Conservation (phyloP, 805 yeast genomes). For the Candida tammaniensis region DNA sequence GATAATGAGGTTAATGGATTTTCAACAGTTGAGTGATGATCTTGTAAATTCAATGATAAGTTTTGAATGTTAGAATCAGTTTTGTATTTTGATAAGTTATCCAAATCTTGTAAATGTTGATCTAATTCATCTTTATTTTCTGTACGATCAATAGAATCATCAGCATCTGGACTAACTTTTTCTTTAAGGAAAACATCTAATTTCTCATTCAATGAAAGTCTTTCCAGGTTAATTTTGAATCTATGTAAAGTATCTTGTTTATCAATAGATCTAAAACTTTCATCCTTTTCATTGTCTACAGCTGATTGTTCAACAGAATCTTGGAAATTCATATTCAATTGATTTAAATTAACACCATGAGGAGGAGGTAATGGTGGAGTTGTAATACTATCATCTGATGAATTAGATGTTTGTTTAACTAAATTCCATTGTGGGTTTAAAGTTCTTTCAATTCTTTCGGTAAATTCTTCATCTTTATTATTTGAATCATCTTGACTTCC, state of each 20-base stretch:
- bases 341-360: constrained; percentile 14
- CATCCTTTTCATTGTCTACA: constrained; percentile 15
- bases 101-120: constrained; percentile 31
- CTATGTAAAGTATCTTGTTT: constrained; percentile 13
- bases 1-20: constrained; percentile 33
- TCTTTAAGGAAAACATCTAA: constrained; percentile 37
- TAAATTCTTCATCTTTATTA: constrained; percentile 8
- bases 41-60: constrained; percentile 29
- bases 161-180: background rate
- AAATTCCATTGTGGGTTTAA: constrained; percentile 20
- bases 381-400: constrained; percentile 16
- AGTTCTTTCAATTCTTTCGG: constrained; percentile 14
- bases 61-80: constrained; percentile 34
- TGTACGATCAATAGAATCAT: too few relatives aligned
- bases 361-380: constrained; percentile 33
- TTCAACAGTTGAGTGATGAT: constrained; percentile 18
- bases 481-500: constrained; percentile 6
- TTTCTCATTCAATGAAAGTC: constrained; percentile 42
- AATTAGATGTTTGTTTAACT: constrained; percentile 9
- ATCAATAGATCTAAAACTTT: constrained; percentile 7
- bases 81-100: constrained; percentile 22
- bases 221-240: constrained; percentile 22
- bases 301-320: constrained; percentile 7
- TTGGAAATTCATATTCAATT: constrained; percentile 8
- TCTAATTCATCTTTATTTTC: constrained; percentile 25